Evolutionary conservation across 495 filamentous ascomycete species (phyloP), one percentile per base, ranked within the genome.

Genomic region (Eremomyces bilateralis): DNA sequence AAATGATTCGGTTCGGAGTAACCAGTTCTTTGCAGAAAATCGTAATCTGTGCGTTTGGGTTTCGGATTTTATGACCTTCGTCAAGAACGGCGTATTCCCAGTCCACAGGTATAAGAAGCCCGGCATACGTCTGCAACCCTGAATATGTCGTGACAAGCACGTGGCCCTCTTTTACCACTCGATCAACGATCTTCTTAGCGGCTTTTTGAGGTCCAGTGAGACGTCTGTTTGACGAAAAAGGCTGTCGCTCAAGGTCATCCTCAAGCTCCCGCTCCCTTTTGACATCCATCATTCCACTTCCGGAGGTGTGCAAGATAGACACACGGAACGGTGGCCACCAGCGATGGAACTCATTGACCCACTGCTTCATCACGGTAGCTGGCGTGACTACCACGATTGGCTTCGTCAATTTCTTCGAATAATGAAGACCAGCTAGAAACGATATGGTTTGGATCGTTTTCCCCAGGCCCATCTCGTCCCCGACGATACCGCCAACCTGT

Each of bases 281-380:
- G 29, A 85, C 51, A 41, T 90, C 81, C 13, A 94, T 58, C 88
- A 95, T 94, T 2, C 88, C 88, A 47, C 82, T 93, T 5, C 88
- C 88, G 15, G 85, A 93, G 0, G 78, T 77, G 55, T 97, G 88
- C 25, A 97, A 56, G 41, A 95, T 95, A 0, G 83, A 90, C 1
- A 95, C 88, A 15, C 88, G 72, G 19, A 97, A 63, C 15, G 88
- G 73, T 12, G 88, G 88, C 88, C 88, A 95, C 88, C 88, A 97
- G 17, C 73, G 69, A 52, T 95, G 88, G 44, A 97, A 94, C 47
- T 97, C 88, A 39, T 90, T 88, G 6, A 92, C 88, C 88, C 88
- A 97, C 48, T 95, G 84, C 39, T 77, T 79, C 58, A 97, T 69
- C 10, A 95, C 76, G 1, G 88, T 94, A 15, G 85, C 88, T 1